These are phyloP conservation scores for Puya raimondii DNA, from an alignment of 176 grass and related monocot species.

Conservation along the genomic window DNA sequence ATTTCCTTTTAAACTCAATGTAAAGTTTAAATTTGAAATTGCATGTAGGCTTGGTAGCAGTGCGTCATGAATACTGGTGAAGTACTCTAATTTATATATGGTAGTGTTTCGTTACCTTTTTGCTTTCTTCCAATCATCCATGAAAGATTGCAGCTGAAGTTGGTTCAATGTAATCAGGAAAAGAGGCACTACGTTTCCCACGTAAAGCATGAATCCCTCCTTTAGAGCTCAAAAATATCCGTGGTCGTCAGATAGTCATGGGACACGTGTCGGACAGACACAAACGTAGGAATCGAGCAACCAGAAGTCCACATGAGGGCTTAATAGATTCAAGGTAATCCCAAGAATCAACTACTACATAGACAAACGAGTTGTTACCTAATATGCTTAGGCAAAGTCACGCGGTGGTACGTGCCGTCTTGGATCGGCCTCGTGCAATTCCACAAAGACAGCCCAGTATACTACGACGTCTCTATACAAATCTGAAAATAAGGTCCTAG, in stretches of 20 bases:
- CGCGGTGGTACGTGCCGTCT: background rate
- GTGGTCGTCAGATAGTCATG: background rate
- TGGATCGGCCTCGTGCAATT: too few species aligned
- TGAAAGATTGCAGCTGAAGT: background rate
- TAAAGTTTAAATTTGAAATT: too few species aligned
- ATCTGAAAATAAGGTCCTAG: background rate
- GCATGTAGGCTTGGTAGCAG: too few species aligned
- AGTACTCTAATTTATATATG: too few species aligned
- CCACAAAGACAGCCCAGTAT: background rate
- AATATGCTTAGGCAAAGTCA: conserved; percentile 22
- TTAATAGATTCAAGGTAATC: background rate
- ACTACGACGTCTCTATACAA: background rate
- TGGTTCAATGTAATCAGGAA: too few species aligned
- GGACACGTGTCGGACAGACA: too few species aligned
- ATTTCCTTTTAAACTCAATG: too few species aligned
- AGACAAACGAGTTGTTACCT: conserved; percentile 21
- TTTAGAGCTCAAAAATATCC: background rate
- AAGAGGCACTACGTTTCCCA: background rate
- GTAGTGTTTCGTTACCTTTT: too few species aligned
- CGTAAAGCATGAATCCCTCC: background rate
- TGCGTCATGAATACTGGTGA: too few species aligned
- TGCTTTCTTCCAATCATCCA: background rate
- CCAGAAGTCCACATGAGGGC: conserved; percentile 29
- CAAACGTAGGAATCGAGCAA: conserved; percentile 8
- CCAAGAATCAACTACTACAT: background rate